Base-by-base conservation (phyloP, 78 protist genomes). In the Dictyostelium citrinum region DNA sequence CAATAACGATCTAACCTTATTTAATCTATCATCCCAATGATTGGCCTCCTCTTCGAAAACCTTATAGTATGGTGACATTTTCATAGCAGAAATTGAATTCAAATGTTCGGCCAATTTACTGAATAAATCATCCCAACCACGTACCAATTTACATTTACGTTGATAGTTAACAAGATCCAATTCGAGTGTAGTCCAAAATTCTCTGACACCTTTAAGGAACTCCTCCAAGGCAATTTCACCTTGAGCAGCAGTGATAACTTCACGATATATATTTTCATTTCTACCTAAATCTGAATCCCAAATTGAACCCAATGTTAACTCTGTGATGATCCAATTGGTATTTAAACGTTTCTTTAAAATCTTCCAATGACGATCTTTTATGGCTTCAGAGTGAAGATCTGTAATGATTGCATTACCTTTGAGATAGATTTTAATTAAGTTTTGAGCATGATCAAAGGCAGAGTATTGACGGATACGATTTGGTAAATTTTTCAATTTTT, bases 91-190 rank as follows among this genome's bases (percentile, higher is more conserved):
- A 33, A 98, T 82, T 20, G 84, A 17, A 82, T 37, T 85, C 22
- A 97, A 70, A 49, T 95, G 96, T 75, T 95, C 96, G 1, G 93
- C 94, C 2, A 97, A 33, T 86, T 96, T 91, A 17, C 58, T 55
- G 88, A 98, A 97, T 41, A 99, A 82, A 33, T 98, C 99, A 81
- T 98, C 99, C 99, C 99, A 99, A 31, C 99, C 99, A 29, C 96
- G 90, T 37, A 96, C 86, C 74, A 91, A 71, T 43, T 64, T 75
- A 68, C 93, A 79, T 72, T 90, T 77, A 20, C 84, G 68, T 82
- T 97, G 96, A 91, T 98, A 98, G 64, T 61, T 49, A 70, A 97
- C 98, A 1, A 98, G 79, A 20, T 98, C 99, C 14, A 99, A 75
- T 86, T 86, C 96, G 22, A 24, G 45, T 5, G 33, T 61, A n/a